phyloP scores from a whole-genome alignment of 305 asterid genomes.

The Solanum hybrid region DNA sequence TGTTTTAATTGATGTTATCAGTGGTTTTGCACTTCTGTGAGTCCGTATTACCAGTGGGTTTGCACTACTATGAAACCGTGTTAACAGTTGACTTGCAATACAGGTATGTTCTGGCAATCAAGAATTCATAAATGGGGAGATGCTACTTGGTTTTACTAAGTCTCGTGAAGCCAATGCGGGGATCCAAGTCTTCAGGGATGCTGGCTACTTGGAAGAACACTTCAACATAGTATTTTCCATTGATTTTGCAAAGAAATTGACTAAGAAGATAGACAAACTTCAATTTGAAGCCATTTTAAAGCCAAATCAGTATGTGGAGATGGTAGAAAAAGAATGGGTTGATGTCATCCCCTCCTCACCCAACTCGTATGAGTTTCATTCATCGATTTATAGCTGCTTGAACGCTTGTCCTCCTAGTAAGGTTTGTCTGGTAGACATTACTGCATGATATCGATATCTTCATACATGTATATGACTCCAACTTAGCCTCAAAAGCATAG shows the following conservation, averaged over 20 bases:
- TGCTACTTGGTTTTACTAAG: constrained; percentile 54
- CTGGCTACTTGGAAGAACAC: constrained; percentile 26
- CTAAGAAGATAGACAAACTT: constrained; percentile 41
- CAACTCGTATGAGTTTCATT: constrained; percentile 61
- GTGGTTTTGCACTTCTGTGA: background rate
- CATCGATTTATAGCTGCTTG: constrained; percentile 60
- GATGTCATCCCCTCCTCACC: constrained; percentile 52
- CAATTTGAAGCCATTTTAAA: constrained; percentile 42
- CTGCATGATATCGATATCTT: constrained; percentile 2
- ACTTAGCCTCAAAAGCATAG: background rate
- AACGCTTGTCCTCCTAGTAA: constrained; percentile 33
- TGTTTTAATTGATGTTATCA: background rate
- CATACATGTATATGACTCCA: background rate
- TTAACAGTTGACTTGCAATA: background rate
- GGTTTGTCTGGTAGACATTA: constrained; percentile 47
- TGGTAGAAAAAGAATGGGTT: constrained; percentile 65
- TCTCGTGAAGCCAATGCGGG: constrained; percentile 55
- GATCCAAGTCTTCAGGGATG: constrained; percentile 27
- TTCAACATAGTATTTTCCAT: constrained; percentile 48
- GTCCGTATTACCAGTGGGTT: background rate
- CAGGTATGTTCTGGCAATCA: constrained; percentile 42
- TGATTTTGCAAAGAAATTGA: constrained; percentile 48
- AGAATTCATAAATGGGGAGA: constrained; percentile 16
- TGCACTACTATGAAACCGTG: background rate
- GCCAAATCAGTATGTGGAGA: constrained; percentile 38